Conservation (phyloP, 1,139 yeast species). For the Pichia sp. region DNA sequence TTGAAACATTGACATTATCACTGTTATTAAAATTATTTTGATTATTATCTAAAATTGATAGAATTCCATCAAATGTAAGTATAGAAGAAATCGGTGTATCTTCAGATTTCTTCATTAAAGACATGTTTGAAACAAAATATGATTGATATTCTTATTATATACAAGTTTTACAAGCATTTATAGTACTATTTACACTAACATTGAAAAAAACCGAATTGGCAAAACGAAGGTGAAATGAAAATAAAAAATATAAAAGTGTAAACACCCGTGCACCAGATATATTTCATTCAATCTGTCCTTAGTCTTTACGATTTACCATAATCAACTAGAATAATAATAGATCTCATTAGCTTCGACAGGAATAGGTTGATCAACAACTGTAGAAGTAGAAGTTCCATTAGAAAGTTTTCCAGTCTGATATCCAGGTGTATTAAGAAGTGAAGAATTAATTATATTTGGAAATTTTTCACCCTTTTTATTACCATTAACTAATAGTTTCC, state of each 20-base stretch:
- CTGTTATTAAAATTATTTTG: not conserved
- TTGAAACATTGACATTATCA: not conserved
- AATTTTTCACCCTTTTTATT: constrained; percentile 30
- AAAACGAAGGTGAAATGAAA: not conserved
- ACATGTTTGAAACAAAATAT: not conserved
- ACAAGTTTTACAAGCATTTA: not conserved
- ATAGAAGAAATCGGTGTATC: not conserved
- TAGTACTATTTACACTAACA: not conserved
- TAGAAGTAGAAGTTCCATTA: not conserved
- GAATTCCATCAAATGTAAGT: not conserved
- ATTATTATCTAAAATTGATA: not conserved
- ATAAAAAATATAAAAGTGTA: not conserved
- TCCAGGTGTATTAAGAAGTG: constrained; percentile 33
- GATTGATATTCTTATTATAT: not conserved
- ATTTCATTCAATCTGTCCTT: not conserved
- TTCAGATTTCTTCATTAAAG: not conserved
- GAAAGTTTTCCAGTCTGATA: not conserved
- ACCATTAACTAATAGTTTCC: constrained; percentile 62
- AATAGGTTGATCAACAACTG: constrained; percentile 8
- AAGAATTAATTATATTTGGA: constrained; percentile 34
- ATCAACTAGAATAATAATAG: constrained; percentile 26
- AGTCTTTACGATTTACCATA: not conserved
- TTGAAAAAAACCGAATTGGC: not conserved
- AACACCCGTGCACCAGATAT: not conserved
- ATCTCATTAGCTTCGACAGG: constrained; percentile 23